Percentiles rank a stretch among this genome's conserved stretches.
These are phyloP conservation scores for Aspergillus fumigatiaffinis DNA, from an alignment of 2,329 filamentous ascomycete species.

Conservation along the genomic window DNA sequence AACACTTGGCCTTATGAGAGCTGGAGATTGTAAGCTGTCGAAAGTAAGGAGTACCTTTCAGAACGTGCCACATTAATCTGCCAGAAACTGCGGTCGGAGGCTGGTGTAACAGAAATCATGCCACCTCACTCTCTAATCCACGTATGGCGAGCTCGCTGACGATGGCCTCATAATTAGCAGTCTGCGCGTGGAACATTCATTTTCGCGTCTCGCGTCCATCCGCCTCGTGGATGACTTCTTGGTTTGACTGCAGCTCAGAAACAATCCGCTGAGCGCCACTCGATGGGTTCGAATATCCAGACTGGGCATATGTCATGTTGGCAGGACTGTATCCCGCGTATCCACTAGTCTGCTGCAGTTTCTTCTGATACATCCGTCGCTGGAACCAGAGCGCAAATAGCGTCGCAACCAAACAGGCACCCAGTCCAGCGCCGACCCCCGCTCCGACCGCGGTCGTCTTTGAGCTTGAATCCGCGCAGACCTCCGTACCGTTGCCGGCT, in stretches of 20 bases:
- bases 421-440: slow-evolving; percentile 1
- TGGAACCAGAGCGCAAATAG: slow-evolving; percentile 1
- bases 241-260: background rate
- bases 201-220: background rate
- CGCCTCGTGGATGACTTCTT: background rate
- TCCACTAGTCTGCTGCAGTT: background rate
- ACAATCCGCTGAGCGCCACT: background rate
- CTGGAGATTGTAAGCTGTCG: background rate
- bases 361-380: slow-evolving; percentile 1
- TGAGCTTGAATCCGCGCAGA: background rate
- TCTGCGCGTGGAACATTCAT: background rate
- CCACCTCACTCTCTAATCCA: background rate
- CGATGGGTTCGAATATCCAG: background rate
- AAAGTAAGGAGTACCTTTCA: background rate
- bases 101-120: background rate
- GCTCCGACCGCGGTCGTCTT: background rate
- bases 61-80: background rate
- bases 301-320: background rate
- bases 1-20: background rate
- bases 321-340: background rate
- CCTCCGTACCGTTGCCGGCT: background rate
- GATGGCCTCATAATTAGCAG: too few species aligned
- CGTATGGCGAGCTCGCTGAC: too few species aligned
- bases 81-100: background rate
- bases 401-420: slow-evolving; percentile 1